phyloP scores from a whole-genome alignment of 768 basidiomycete species.

The Basidioascus undulatus region DNA sequence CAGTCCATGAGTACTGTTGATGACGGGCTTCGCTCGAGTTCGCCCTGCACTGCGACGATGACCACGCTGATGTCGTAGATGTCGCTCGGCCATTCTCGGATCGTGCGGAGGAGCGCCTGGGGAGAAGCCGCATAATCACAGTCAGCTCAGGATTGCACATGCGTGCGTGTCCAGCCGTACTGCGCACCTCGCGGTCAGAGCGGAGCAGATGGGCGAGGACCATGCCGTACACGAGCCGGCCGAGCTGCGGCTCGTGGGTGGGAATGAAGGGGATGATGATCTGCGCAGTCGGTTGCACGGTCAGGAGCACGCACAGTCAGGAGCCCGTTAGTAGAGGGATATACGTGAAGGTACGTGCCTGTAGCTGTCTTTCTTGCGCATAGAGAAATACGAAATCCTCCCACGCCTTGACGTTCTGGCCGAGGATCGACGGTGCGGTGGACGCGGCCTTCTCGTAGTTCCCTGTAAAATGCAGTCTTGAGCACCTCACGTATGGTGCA shows the following conservation, averaged over 20 bases:
- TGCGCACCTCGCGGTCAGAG: constrained; percentile 42
- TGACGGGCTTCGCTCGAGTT: constrained; percentile 38
- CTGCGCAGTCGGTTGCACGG: constrained; percentile 20
- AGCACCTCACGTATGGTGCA: background rate
- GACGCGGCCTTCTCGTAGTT: constrained; percentile 56
- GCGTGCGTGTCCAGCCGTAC: background rate
- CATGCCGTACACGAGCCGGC: constrained; percentile 80
- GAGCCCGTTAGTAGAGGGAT: background rate
- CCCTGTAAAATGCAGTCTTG: constrained; percentile 17
- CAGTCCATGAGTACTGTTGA: constrained; percentile 68
- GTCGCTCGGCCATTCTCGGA: constrained; percentile 68
- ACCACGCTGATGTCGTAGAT: constrained; percentile 76
- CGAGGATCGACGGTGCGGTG: constrained; percentile 65
- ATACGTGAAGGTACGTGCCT: constrained; percentile 25
- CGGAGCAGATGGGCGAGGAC: constrained; percentile 64
- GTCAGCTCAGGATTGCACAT: background rate
- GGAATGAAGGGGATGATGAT: constrained; percentile 75
- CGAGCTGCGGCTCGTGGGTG: constrained; percentile 51
- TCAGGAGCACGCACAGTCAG: background rate
- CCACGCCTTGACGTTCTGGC: constrained; percentile 58
- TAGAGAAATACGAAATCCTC: constrained; percentile 87
- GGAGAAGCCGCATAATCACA: background rate
- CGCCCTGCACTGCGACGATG: constrained; percentile 64
- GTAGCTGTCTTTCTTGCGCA: constrained; percentile 51
- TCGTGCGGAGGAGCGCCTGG: constrained; percentile 49